Percentiles rank a stretch among this genome's conserved stretches.
These are phyloP conservation scores for Primulina eburnea DNA, from an alignment of 257 asterid species.

Conservation along the genomic window DNA sequence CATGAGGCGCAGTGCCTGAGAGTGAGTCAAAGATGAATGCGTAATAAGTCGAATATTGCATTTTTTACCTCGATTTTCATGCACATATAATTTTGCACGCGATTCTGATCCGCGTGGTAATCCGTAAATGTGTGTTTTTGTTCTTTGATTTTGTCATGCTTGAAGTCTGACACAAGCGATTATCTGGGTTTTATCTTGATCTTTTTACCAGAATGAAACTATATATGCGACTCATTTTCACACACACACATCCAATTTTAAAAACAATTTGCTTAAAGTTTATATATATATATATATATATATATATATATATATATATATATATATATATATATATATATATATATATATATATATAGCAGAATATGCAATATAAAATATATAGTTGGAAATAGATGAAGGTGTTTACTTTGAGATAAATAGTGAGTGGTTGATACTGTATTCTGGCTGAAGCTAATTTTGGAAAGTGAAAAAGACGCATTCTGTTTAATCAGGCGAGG, in stretches of 20 bases:
- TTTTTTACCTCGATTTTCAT: constrained; percentile 1
- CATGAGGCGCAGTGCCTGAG: background rate
- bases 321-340: too few relatives aligned
- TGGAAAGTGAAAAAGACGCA: constrained; percentile 23
- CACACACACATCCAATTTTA: too few relatives aligned
- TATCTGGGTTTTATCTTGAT: background rate
- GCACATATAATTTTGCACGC: constrained; percentile 23
- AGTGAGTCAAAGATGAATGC: constrained; percentile 31
- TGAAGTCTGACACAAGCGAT: background rate
- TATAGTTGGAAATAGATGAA: too few relatives aligned
- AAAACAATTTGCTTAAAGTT: too few relatives aligned
- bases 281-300: too few relatives aligned
- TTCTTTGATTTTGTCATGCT: background rate
- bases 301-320: too few relatives aligned
- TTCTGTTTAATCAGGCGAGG: background rate
- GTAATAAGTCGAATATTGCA: constrained; percentile 13
- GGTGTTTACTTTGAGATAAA: too few relatives aligned
- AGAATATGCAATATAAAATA: too few relatives aligned
- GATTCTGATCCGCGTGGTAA: constrained; percentile 18
- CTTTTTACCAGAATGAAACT: background rate
- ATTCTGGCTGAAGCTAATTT: background rate
- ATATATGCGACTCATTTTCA: background rate
- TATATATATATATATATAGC: too few relatives aligned
- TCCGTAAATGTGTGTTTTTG: background rate
- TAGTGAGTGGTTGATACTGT: background rate